Conservation (phyloP, 495 filamentous ascomycete genomes). For the Delitschia confertaspora region DNA sequence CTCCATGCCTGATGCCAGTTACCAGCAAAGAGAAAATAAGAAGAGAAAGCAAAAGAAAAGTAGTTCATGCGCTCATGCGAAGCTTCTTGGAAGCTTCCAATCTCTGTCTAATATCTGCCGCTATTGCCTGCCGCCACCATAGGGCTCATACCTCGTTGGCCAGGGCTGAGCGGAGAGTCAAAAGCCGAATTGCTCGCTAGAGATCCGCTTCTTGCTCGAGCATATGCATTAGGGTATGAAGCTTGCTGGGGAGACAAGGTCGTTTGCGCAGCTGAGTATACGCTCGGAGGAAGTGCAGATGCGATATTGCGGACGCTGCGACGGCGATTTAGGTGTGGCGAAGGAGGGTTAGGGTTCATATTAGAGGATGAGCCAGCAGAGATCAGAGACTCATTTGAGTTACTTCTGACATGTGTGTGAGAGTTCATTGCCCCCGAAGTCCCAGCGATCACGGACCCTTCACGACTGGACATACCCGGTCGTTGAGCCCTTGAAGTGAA, state of each 20-base stretch:
- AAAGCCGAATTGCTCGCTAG: conserved; percentile 10
- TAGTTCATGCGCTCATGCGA: too few species aligned
- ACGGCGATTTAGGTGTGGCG: conserved; percentile 15
- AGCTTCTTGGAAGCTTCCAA: too few species aligned
- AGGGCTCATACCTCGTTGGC: conserved; percentile 13
- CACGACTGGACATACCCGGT: conserved; percentile 9
- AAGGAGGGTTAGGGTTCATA: conserved; percentile 4
- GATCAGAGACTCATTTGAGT: conserved; percentile 18
- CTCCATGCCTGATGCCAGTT: too few species aligned
- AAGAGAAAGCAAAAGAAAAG: too few species aligned
- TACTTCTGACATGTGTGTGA: conserved; percentile 10
- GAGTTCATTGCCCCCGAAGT: background rate
- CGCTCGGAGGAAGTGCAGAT: conserved; percentile 1
- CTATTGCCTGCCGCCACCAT: conserved; percentile 14
- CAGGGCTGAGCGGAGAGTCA: conserved; percentile 14
- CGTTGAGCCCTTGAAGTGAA: conserved; percentile 11
- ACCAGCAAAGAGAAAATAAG: too few species aligned
- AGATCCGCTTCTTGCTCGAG: conserved; percentile 13
- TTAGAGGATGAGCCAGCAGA: conserved; percentile 6
- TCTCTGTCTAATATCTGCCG: conserved; percentile 1
- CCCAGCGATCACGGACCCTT: background rate
- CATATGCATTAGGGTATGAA: conserved; percentile 12
- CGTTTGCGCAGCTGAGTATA: background rate
- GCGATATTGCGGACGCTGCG: conserved; percentile 25
- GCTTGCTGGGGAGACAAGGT: conserved; percentile 2